Evolutionary conservation across 345 rosid genomes (phyloP), one percentile per base, ranked within the genome.

Genomic region (Eucalyptus brandiana): DNA sequence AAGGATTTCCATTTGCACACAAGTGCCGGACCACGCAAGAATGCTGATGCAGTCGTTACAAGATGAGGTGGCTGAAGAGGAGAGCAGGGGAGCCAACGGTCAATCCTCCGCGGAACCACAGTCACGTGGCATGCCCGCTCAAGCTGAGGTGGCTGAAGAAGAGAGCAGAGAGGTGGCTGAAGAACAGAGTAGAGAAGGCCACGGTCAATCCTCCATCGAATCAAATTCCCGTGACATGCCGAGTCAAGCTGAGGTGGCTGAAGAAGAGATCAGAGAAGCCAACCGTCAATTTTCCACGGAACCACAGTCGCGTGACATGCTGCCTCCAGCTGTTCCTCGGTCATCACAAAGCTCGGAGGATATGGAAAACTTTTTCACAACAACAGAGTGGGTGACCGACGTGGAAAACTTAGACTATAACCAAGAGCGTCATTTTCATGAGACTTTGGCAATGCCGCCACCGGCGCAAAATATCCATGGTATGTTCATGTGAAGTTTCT

Each of bases 371-470:
- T 53, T 53, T 3, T 51, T 51, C 48, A 1, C 48, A 47, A 47
- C 48, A 47, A 3, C 12, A 47, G 49, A 48, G 13, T 1, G 49
- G 58, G 58, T 1, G 58, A 8, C 21, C 10, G 58, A 19, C 58
- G 0, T 0, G 28, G 30, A 6, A 56, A 56, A 2, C 30, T 4
- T 2, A 3, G 1, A 0, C 30, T 56, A 6, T 24, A 0, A 54
- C n/a, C 53, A 1, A 50, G 53, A 24, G 28, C 13, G 6, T 23
- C 6, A 56, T 0, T 24, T 24, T 24, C 6, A 56, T 9, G 28
- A 4, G 30, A 23, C 12, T 24, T 58, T 3, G 12, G 12, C n/a
- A 26, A 6, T 28, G 67, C 32, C n/a, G 67, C 1, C 67, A 60
- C 4, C 0, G 32, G 8, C 3, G 2, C 67, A 60, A 60, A 60